Evolutionary conservation across 805 yeast genomes (phyloP).

Genomic region (Metschnikowia vanudenii): DNA sequence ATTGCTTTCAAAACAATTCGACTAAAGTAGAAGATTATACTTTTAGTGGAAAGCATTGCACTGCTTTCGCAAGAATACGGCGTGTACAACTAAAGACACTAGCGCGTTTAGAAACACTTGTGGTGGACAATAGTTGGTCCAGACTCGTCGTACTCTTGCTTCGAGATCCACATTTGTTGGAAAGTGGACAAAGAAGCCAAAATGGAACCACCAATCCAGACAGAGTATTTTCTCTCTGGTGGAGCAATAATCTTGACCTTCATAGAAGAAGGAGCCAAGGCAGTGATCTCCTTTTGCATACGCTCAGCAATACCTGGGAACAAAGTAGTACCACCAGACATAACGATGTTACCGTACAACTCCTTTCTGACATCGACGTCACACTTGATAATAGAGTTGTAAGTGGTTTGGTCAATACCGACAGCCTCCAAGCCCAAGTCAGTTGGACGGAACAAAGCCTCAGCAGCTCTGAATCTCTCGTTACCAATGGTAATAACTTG

Average conservation of each 20-base stretch:
- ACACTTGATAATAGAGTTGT: slow-evolving; percentile 95
- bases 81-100: slow-evolving; percentile 5
- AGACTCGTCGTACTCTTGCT: slow-evolving; percentile 99
- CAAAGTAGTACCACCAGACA: slow-evolving; percentile 99
- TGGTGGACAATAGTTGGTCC: slow-evolving; percentile 99
- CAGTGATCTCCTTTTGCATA: slow-evolving; percentile 99
- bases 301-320: slow-evolving; percentile 99
- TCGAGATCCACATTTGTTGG: slow-evolving; percentile 99
- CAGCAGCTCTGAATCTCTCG: slow-evolving; percentile 99
- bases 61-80: slow-evolving; percentile 17
- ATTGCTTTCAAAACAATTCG: slow-evolving; percentile 19
- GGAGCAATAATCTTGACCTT: slow-evolving; percentile 99
- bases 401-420: slow-evolving; percentile 98
- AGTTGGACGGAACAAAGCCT: slow-evolving; percentile 98
- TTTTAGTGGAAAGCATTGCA: slow-evolving; percentile 11
- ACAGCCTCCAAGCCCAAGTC: slow-evolving; percentile 88
- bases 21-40: slow-evolving; percentile 11
- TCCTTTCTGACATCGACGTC: slow-evolving; percentile 99
- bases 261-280: slow-evolving; percentile 99
- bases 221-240: slow-evolving; percentile 98
- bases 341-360: slow-evolving; percentile 97
- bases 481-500: slow-evolving; percentile 99
- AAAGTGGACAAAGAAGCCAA: slow-evolving; percentile 97
- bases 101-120: slow-evolving; percentile 75
- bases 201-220: slow-evolving; percentile 99